Conservation (phyloP, 768 basidiomycete genomes). For the Tulasnella calospora region DNA sequence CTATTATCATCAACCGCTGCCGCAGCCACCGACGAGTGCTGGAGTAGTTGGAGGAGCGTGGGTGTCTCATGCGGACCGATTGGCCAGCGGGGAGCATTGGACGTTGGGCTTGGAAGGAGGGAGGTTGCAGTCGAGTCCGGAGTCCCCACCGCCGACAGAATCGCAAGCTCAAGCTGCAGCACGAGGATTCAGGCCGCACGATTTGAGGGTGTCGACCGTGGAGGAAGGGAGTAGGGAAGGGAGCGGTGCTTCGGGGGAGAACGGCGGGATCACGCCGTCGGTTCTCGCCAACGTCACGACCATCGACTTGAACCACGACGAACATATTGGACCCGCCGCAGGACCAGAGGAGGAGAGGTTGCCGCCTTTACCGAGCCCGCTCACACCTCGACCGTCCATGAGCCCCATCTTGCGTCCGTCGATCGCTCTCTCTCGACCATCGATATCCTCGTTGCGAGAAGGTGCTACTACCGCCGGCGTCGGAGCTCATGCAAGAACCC, state of each 20-base stretch:
- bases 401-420: not conserved
- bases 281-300: not conserved
- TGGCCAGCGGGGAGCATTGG: not conserved
- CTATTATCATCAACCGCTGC: too few species aligned
- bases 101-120: not conserved
- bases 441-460: not conserved
- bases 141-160: too few species aligned
- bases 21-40: too few species aligned
- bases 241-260: not conserved
- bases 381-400: not conserved
- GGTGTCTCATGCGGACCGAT: not conserved
- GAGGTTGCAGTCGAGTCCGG: not conserved
- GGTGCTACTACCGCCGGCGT: not conserved
- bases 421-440: not conserved
- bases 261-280: too few species aligned
- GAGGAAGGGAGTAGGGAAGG: conserved; percentile 2
- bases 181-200: not conserved
- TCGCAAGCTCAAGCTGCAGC: not conserved
- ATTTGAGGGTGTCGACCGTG: conserved; percentile 1
- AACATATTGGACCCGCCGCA: not conserved
- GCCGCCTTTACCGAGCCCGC: not conserved
- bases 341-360: not conserved
- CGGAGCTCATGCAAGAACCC: not conserved
- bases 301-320: not conserved
- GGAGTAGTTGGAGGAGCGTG: not conserved